A percentile compares a stretch with the other conserved stretches of the same genome.
These are phyloP conservation scores for Rusavskia elegans DNA, from an alignment of 495 filamentous ascomycete species.

Conservation along the genomic window DNA sequence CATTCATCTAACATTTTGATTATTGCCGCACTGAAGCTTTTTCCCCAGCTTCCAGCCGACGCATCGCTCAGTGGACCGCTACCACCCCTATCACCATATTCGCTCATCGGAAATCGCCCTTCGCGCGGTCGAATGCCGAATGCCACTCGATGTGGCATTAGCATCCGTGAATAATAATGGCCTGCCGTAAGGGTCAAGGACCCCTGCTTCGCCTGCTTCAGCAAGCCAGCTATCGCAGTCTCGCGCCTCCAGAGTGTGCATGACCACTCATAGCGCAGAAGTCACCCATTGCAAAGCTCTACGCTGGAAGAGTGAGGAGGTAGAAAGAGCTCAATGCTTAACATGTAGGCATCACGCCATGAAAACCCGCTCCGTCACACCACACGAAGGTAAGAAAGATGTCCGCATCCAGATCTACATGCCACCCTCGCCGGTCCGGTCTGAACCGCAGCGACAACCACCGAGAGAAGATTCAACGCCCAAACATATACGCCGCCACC, in stretches of 20 bases:
- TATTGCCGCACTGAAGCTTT: background rate
- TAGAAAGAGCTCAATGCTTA: background rate
- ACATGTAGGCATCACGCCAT: background rate
- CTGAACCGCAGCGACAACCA: background rate
- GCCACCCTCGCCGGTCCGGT: background rate
- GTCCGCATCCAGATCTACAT: background rate
- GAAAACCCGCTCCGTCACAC: no score
- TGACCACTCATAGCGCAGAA: no score
- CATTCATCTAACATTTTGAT: background rate
- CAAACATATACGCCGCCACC: background rate
- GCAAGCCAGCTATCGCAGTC: no score
- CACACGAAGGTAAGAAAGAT: background rate
- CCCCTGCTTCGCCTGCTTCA: no score
- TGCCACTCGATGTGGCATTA: background rate
- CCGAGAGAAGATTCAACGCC: background rate
- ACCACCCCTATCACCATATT: background rate
- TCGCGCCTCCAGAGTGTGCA: no score
- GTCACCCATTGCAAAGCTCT: no score
- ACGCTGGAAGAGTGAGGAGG: background rate
- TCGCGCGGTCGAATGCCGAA: background rate
- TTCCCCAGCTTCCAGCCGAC: background rate
- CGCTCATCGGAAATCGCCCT: background rate
- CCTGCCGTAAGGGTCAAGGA: no score
- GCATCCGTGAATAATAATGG: no score
- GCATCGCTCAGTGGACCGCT: background rate